Conservation (phyloP, 1,139 yeast species). For the Spencermartinsiella ligniputridi region DNA sequence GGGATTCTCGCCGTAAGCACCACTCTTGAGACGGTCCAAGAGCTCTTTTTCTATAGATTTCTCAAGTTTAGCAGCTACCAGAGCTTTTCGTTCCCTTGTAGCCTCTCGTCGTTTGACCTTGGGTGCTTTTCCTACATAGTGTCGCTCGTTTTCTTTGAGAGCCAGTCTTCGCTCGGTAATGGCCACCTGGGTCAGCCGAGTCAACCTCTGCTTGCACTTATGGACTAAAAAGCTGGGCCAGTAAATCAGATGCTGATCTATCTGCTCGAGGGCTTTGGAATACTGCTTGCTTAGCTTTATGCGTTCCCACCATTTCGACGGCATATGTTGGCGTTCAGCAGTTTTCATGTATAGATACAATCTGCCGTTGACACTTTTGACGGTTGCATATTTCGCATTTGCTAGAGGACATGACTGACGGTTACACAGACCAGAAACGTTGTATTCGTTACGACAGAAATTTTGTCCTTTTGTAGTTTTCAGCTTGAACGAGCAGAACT, state of each 20-base stretch:
- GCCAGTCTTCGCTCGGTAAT: conserved; percentile 95
- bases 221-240: conserved; percentile 92
- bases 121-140: conserved; percentile 84
- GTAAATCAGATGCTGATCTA: conserved; percentile 79
- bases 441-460: conserved; percentile 84
- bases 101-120: conserved; percentile 93
- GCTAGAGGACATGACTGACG: conserved; percentile 96
- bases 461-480: conserved; percentile 76
- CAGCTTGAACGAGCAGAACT: conserved; percentile 83
- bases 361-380: conserved; percentile 81
- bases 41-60: conserved; percentile 94
- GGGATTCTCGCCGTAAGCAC: conserved; percentile 98
- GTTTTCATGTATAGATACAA: conserved; percentile 93
- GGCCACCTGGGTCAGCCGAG: conserved; percentile 91
- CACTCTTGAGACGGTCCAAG: conserved; percentile 89
- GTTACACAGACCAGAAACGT: conserved; percentile 83
- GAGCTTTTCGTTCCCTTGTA: conserved; percentile 91
- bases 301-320: conserved; percentile 91
- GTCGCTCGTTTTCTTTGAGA: conserved; percentile 85
- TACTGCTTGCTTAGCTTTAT: conserved; percentile 85
- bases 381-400: conserved; percentile 93
- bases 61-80: conserved; percentile 94
- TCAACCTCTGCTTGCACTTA: conserved; percentile 92
- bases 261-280: conserved; percentile 77
- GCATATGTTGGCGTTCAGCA: conserved; percentile 95